Percentiles rank a stretch among this genome's conserved stretches.
These are phyloP conservation scores for Talaromyces sp. DNA, from an alignment of 2,329 filamentous ascomycete genomes.

Conservation along the genomic window DNA sequence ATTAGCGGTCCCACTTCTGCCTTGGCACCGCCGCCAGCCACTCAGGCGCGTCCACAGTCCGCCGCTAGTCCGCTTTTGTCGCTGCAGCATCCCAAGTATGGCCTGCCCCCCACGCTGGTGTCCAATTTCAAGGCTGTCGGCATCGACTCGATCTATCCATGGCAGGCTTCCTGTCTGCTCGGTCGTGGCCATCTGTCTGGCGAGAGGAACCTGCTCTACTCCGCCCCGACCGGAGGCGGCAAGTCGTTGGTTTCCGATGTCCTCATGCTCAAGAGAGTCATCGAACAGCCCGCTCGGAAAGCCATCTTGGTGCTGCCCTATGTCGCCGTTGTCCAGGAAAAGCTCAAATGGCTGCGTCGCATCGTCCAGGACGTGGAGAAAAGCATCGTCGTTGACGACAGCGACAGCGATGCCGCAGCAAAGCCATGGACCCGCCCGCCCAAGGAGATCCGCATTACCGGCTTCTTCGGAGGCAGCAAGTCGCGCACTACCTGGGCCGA, in stretches of 20 bases:
- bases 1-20: conserved; percentile 17
- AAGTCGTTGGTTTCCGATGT: conserved; percentile 72
- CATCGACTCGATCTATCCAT: conserved; percentile 71
- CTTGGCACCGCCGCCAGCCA: conserved; percentile 4
- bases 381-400: conserved; percentile 21
- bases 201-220: conserved; percentile 69
- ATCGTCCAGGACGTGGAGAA: conserved; percentile 58
- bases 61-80: conserved; percentile 46
- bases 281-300: conserved; percentile 61
- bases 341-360: conserved; percentile 67
- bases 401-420: conserved; percentile 26
- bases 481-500: conserved; percentile 64
- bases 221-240: conserved; percentile 71
- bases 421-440: conserved; percentile 47
- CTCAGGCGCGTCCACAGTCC: neutral
- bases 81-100: conserved; percentile 61
- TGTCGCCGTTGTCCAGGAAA: conserved; percentile 75
- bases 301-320: conserved; percentile 71
- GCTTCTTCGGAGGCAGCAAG: conserved; percentile 71
- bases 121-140: conserved; percentile 62
- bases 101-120: conserved; percentile 56
- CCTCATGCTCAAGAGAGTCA: conserved; percentile 66
- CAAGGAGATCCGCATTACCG: conserved; percentile 60
- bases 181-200: conserved; percentile 63
- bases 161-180: conserved; percentile 71